phyloP scores from a whole-genome alignment of 2,329 filamentous ascomycete species.

The Ophiostoma ulmi region DNA sequence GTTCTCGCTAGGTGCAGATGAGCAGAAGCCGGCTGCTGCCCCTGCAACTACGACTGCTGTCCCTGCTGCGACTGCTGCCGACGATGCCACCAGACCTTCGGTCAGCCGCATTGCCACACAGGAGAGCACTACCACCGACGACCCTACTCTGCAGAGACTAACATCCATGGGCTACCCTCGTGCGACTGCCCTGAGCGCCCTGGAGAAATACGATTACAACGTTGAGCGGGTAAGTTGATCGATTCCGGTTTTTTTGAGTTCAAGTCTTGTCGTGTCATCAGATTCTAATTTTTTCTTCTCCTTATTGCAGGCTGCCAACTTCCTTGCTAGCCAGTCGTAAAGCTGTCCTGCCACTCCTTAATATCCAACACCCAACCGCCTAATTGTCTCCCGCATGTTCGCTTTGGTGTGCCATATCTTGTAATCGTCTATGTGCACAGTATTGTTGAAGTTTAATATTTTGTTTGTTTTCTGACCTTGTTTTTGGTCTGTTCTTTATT shows the following conservation, averaged over 20 bases:
- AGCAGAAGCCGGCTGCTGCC: slow-evolving; percentile 30
- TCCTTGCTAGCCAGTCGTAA: slow-evolving; percentile 51
- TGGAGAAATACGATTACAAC: slow-evolving; percentile 96
- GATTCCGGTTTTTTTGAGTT: not conserved
- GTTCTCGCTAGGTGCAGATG: slow-evolving; percentile 35
- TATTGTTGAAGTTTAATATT: not conserved
- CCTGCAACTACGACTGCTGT: slow-evolving; percentile 29
- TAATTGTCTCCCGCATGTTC: not conserved
- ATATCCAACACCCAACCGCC: not conserved
- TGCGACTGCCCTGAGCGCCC: slow-evolving; percentile 65
- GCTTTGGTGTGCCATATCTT: not conserved
- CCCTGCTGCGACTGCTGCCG: slow-evolving; percentile 26
- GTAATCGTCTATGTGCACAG: not conserved
- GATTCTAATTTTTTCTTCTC: slow-evolving; percentile 13
- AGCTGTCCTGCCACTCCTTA: not conserved
- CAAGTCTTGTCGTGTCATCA: not conserved
- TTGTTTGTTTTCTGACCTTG: not conserved
- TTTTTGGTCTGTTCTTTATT: not conserved
- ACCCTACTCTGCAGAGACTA: slow-evolving; percentile 83
- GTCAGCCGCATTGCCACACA: slow-evolving; percentile 64
- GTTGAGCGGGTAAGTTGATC: slow-evolving; percentile 71
- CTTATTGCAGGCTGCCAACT: slow-evolving; percentile 47
- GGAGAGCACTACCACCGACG: slow-evolving; percentile 76
- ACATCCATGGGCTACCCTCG: slow-evolving; percentile 85
- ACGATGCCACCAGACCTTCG: slow-evolving; percentile 15